phyloP scores from a whole-genome alignment of 164 flowering plant species.

The Magnolia kwangsiensis region DNA sequence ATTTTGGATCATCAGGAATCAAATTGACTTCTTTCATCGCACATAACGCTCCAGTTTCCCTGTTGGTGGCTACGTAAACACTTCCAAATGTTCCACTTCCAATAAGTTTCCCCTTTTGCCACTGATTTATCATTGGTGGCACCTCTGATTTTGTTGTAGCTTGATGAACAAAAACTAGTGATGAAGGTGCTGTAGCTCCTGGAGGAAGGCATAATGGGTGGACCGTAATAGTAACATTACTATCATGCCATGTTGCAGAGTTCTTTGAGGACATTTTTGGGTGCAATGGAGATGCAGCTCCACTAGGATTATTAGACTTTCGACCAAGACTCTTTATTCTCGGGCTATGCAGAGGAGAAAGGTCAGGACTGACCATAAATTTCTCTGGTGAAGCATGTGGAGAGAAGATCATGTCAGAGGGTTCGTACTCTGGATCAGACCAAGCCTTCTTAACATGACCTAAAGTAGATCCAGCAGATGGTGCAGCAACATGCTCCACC shows the following conservation, averaged over 20 bases:
- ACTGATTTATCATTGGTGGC: conserved; percentile 39
- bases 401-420: no score
- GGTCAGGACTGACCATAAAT: conserved; percentile 39
- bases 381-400: no score
- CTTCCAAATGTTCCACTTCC: conserved; percentile 97
- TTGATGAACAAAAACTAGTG: conserved; percentile 33
- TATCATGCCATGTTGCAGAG: conserved; percentile 33
- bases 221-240: conserved; percentile 29
- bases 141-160: conserved; percentile 33
- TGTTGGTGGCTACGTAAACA: conserved; percentile 78
- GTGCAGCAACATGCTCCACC: no score
- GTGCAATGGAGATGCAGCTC: conserved; percentile 48
- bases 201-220: conserved; percentile 93
- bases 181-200: conserved; percentile 36
- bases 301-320: conserved; percentile 32
- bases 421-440: no score
- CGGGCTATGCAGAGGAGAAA: conserved; percentile 57
- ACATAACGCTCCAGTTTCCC: conserved; percentile 93
- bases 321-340: conserved; percentile 27
- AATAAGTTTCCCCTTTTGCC: conserved; percentile 93
- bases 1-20: conserved; percentile 79
- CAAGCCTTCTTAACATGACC: no score
- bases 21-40: conserved; percentile 96
- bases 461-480: no score
- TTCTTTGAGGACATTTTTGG: conserved; percentile 35